Conservation (phyloP, 306 rosid species). For the Styphnolobium japonicum region DNA sequence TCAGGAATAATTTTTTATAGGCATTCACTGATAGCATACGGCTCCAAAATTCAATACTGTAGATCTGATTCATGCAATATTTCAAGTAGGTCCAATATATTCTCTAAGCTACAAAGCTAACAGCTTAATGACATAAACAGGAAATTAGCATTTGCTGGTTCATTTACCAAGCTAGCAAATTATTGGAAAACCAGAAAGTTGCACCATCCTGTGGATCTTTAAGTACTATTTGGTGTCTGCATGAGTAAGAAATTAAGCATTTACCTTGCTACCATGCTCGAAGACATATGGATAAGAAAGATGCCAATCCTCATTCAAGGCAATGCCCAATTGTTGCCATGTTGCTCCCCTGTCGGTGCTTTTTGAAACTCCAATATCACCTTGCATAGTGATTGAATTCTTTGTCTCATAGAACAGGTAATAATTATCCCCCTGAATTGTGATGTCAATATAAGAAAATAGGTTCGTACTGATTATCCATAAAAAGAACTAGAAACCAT, state of each 20-base stretch:
- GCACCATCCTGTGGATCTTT: too few species aligned
- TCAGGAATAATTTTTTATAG: constrained; percentile 32
- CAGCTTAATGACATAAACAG: too few species aligned
- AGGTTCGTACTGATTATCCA: not conserved
- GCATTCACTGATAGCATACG: too few species aligned
- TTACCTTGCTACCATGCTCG: constrained; percentile 69
- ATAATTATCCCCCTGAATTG: constrained; percentile 62
- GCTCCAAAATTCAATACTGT: too few species aligned
- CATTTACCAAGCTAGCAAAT: too few species aligned
- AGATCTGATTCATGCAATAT: too few species aligned
- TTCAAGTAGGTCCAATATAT: too few species aligned
- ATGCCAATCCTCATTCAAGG: constrained; percentile 96
- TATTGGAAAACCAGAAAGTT: too few species aligned
- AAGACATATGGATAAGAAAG: constrained; percentile 92
- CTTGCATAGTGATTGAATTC: constrained; percentile 80
- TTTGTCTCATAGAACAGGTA: constrained; percentile 92
- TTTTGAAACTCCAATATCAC: constrained; percentile 94
- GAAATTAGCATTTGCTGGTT: too few species aligned
- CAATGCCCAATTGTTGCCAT: constrained; percentile 89
- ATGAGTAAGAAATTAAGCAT: too few species aligned
- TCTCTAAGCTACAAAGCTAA: too few species aligned
- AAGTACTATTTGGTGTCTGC: too few species aligned
- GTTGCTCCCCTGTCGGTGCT: constrained; percentile 92
- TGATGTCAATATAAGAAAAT: constrained; percentile 20
- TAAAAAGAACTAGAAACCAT: not conserved